These are phyloP conservation scores for Pythium dissotocum DNA, from an alignment of 352 stramenopile genomes.

Conservation along the genomic window DNA sequence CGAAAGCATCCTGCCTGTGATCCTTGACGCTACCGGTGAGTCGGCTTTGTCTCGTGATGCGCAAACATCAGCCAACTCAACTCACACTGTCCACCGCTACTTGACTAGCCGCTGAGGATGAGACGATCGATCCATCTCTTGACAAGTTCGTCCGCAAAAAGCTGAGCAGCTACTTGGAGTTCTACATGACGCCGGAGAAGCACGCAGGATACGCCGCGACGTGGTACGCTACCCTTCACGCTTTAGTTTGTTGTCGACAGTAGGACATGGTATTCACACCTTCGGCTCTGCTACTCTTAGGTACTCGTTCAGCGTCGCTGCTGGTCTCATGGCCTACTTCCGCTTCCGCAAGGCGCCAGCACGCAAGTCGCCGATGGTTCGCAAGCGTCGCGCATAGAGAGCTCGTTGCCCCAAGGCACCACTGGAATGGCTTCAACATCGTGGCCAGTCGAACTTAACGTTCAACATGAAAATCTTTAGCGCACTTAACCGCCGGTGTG, in stretches of 20 bases:
- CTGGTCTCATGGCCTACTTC: constrained; percentile 65
- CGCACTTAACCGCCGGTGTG: not conserved
- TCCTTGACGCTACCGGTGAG: constrained; percentile 74
- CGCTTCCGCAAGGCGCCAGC: constrained; percentile 52
- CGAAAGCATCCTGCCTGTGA: constrained; percentile 62
- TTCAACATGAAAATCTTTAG: too few relatives aligned
- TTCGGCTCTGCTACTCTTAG: constrained; percentile 26
- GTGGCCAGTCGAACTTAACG: constrained; percentile 11
- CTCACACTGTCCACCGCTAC: not conserved
- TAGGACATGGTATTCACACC: not conserved
- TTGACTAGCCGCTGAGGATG: constrained; percentile 38
- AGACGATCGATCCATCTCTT: constrained; percentile 37
- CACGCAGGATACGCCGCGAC: constrained; percentile 82
- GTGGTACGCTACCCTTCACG: constrained; percentile 45
- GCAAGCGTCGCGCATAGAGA: constrained; percentile 12
- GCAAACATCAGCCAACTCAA: not conserved
- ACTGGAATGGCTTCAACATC: not conserved
- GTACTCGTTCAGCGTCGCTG: constrained; percentile 80
- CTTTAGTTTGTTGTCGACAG: not conserved
- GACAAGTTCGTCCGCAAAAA: constrained; percentile 72
- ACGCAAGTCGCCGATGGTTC: not conserved
- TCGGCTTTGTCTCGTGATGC: not conserved
- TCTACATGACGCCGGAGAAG: constrained; percentile 90
- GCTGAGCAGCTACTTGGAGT: constrained; percentile 77
- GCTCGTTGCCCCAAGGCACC: not conserved